These are phyloP conservation scores for Leucocoprinus birnbaumii DNA, from an alignment of 768 basidiomycete genomes.

Conservation along the genomic window DNA sequence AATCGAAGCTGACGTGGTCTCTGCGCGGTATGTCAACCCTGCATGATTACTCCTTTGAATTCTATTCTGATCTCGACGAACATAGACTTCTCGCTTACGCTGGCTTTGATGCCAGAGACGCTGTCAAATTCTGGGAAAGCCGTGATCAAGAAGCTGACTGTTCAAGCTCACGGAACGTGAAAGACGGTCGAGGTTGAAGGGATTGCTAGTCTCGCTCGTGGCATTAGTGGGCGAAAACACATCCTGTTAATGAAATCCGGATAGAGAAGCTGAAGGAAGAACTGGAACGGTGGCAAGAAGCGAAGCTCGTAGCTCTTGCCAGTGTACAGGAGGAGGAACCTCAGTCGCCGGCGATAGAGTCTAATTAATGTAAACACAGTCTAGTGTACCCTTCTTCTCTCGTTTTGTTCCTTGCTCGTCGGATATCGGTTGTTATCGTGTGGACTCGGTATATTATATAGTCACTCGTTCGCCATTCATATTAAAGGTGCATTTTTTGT, in stretches of 20 bases:
- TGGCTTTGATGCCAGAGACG: conserved; percentile 83
- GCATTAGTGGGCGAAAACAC: conserved; percentile 54
- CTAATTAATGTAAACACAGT: not conserved
- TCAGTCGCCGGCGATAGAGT: not conserved
- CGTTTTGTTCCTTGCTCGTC: not conserved
- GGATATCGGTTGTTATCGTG: not conserved
- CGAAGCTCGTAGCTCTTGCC: conserved; percentile 31
- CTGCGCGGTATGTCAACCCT: conserved; percentile 56
- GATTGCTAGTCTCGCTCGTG: not conserved
- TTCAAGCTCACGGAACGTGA: conserved; percentile 14
- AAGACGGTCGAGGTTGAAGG: conserved; percentile 21
- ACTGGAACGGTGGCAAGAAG: conserved; percentile 67
- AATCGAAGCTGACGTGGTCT: conserved; percentile 90
- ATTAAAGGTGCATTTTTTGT: not conserved
- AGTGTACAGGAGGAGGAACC: not conserved
- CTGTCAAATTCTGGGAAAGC: conserved; percentile 82
- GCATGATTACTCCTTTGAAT: not conserved
- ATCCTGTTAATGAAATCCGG: conserved; percentile 69
- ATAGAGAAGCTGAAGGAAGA: conserved; percentile 61
- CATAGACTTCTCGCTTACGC: conserved; percentile 86
- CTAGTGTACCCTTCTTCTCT: not conserved
- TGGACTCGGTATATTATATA: not conserved
- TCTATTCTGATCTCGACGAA: conserved; percentile 3
- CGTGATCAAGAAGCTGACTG: conserved; percentile 49
- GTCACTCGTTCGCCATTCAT: not conserved